Conservation (phyloP, 768 basidiomycete species). For the Calvatia gigantea region DNA sequence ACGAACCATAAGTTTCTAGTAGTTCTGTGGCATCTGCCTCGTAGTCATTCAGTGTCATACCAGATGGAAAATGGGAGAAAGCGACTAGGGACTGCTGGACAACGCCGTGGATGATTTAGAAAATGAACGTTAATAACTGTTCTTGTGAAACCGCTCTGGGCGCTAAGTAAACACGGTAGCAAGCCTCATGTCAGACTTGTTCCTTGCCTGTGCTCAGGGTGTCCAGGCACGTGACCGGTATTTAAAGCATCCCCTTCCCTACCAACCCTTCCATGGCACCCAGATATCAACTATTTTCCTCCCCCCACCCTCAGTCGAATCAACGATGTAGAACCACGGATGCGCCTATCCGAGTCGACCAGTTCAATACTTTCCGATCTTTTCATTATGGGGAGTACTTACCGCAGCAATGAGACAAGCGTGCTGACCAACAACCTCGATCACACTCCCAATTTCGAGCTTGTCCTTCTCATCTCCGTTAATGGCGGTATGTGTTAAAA, state of each 20-base stretch:
- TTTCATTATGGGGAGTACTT: slow-evolving; percentile 13
- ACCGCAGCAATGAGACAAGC: slow-evolving; percentile 79
- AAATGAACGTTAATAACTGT: slow-evolving; percentile 3
- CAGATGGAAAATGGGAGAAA: slow-evolving; percentile 16
- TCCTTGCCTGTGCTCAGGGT: slow-evolving; percentile 3
- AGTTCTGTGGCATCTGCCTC: slow-evolving; percentile 87
- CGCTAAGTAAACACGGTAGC: slow-evolving; percentile 13
- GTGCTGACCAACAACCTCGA: slow-evolving; percentile 81
- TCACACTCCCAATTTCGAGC: slow-evolving; percentile 53
- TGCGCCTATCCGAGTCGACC: slow-evolving; percentile 38
- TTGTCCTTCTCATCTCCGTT: slow-evolving; percentile 21
- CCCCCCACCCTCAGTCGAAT: slow-evolving; percentile 49
- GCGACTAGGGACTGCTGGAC: slow-evolving; percentile 13
- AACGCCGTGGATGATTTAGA: background rate
- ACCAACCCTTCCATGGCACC: slow-evolving; percentile 94
- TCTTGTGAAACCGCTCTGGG: background rate
- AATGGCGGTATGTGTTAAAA: slow-evolving; percentile 39
- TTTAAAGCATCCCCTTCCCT: slow-evolving; percentile 11
- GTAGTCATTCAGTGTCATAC: slow-evolving; percentile 64
- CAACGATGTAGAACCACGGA: slow-evolving; percentile 84
- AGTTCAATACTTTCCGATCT: background rate
- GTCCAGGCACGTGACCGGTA: slow-evolving; percentile 14
- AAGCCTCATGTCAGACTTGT: slow-evolving; percentile 24
- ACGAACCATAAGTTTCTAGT: slow-evolving; percentile 87
- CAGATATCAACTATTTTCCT: slow-evolving; percentile 72